These are phyloP conservation scores for Mastigamoeba balamuthi DNA, from an alignment of 78 protist species.

Conservation along the genomic window DNA sequence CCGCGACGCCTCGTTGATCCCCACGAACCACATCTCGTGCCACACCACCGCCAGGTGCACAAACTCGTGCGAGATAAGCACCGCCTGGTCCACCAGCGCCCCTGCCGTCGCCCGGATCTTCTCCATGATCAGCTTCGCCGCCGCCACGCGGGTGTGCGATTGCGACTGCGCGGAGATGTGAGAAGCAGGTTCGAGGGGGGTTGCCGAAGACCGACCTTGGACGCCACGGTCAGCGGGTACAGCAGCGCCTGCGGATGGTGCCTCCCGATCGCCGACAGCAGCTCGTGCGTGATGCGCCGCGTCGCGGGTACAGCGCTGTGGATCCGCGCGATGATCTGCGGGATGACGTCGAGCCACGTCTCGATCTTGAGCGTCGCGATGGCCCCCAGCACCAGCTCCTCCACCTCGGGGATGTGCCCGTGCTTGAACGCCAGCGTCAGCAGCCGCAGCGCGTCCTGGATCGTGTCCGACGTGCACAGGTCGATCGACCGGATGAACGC, in stretches of 20 bases:
- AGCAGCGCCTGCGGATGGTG: conserved; percentile 98
- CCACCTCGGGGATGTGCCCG: conserved; percentile 56
- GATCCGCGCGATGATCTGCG: conserved; percentile 90
- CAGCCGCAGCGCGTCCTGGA: conserved; percentile 83
- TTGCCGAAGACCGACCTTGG: conserved; percentile 8
- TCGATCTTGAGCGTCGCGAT: conserved; percentile 64
- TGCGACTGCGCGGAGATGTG: conserved; percentile 22
- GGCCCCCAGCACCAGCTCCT: conserved; percentile 49
- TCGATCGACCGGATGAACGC: conserved; percentile 83
- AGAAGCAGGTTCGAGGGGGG: background rate
- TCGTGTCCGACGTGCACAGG: conserved; percentile 27
- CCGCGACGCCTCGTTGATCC: conserved; percentile 90
- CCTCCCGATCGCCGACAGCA: conserved; percentile 69
- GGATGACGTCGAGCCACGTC: conserved; percentile 93
- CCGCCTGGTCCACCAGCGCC: conserved; percentile 73
- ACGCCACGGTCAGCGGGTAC: conserved; percentile 95
- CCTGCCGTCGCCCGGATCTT: conserved; percentile 46
- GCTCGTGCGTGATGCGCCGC: conserved; percentile 53
- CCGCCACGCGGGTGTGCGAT: conserved; percentile 35
- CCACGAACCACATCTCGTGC: conserved; percentile 98
- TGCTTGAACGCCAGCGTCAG: conserved; percentile 85
- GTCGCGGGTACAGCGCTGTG: conserved; percentile 55
- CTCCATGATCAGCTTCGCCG: conserved; percentile 46
- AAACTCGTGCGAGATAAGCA: conserved; percentile 80
- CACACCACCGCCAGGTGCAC: conserved; percentile 94